A percentile compares a stretch with the other conserved stretches of the same genome.
phyloP scores from a whole-genome alignment of 2,329 filamentous ascomycete genomes.

The Calcarisporium arbuscula region DNA sequence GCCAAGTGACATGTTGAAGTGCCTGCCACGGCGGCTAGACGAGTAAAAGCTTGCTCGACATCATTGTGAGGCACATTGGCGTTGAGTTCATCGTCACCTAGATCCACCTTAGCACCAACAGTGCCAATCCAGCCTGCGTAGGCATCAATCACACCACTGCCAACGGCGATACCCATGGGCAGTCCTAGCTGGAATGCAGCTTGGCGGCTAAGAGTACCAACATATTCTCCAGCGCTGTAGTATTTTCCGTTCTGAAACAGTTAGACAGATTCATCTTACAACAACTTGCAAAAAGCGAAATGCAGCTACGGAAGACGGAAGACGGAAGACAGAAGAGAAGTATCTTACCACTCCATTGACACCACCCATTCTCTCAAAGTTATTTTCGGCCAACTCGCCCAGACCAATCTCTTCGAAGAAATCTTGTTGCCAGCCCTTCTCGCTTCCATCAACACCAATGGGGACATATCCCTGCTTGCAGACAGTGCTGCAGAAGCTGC shows the following conservation, averaged over 20 bases:
- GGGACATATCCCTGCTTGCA: constrained; percentile 97
- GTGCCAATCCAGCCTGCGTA: constrained; percentile 99
- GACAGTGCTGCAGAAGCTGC: constrained; percentile 92
- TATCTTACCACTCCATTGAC: constrained; percentile 84
- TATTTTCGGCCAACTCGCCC: constrained; percentile 73
- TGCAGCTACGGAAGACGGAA: constrained; percentile 1
- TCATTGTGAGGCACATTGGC: constrained; percentile 69
- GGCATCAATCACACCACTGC: constrained; percentile 94
- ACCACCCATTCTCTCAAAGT: constrained; percentile 90
- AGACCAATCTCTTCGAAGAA: constrained; percentile 85
- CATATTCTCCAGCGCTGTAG: constrained; percentile 84
- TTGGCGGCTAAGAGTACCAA: constrained; percentile 76
- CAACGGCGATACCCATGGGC: constrained; percentile 80
- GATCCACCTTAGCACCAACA: constrained; percentile 89
- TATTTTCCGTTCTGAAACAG: constrained; percentile 83
- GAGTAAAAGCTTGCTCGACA: constrained; percentile 85
- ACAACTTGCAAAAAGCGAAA: constrained; percentile 1
- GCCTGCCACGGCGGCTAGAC: constrained; percentile 87
- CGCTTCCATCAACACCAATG: constrained; percentile 92
- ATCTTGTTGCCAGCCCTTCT: constrained; percentile 97
- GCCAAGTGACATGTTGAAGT: constrained; percentile 97
- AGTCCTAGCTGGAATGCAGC: constrained; percentile 80
- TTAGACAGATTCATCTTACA: constrained; percentile 9
- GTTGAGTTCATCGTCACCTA: constrained; percentile 60
- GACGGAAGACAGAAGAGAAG: constrained; percentile 11